Evolutionary conservation across 2,329 filamentous ascomycete species (phyloP).

Genomic region (Sphaerulina vaccinii): DNA sequence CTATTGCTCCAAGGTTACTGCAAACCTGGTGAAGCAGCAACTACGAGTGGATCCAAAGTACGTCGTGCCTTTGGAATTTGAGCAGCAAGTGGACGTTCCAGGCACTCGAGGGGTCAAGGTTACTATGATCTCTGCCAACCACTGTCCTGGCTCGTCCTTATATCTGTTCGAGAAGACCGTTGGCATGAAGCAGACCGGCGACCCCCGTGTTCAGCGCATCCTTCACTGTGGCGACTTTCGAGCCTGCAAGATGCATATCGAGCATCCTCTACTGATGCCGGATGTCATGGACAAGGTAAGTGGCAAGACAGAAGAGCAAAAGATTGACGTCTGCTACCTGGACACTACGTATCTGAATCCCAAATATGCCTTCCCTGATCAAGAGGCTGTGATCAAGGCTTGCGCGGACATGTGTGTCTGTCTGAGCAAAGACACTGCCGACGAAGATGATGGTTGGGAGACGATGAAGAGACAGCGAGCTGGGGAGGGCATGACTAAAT

Average conservation of each 20-base stretch:
- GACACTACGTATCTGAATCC: constrained; percentile 97
- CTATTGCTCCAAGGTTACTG: constrained; percentile 92
- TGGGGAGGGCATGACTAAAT: constrained; percentile 62
- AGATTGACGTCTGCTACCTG: constrained; percentile 91
- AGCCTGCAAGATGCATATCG: constrained; percentile 79
- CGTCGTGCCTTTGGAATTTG: constrained; percentile 82
- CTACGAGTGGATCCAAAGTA: constrained; percentile 82
- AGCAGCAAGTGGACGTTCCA: constrained; percentile 73
- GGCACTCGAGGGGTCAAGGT: constrained; percentile 79
- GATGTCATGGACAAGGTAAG: constrained; percentile 68
- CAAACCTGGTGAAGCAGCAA: constrained; percentile 82
- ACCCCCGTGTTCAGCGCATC: constrained; percentile 68
- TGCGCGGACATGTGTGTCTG: constrained; percentile 86
- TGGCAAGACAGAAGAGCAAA: constrained; percentile 74
- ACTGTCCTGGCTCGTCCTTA: constrained; percentile 91
- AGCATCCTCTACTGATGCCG: constrained; percentile 77
- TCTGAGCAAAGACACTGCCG: constrained; percentile 64
- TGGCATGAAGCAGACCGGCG: constrained; percentile 56
- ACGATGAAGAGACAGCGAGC: constrained; percentile 55
- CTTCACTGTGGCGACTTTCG: constrained; percentile 95
- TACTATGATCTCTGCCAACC: constrained; percentile 94
- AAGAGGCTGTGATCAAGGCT: constrained; percentile 80
- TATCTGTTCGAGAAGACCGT: constrained; percentile 85
- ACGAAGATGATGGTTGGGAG: constrained; percentile 58
- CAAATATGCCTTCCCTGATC: constrained; percentile 88